Evolutionary conservation across 768 basidiomycete species (phyloP), one percentile per base, ranked within the genome.

Genomic region (Hygrocybe coccinea): DNA sequence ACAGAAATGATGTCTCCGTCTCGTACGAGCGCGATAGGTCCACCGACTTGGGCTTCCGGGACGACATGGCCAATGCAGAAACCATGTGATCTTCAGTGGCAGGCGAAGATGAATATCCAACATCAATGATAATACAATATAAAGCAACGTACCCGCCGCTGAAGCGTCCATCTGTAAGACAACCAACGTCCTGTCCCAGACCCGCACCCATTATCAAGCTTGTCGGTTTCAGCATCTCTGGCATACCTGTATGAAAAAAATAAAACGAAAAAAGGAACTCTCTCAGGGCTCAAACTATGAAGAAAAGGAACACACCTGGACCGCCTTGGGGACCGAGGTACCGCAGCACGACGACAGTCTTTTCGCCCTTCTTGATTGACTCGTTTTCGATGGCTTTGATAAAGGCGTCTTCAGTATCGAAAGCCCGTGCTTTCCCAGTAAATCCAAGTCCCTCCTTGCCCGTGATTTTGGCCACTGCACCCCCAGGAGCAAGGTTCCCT

Each of bases 291-390:
- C 36, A 53, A 56, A 22, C 35, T 24, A 19, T 17, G 14, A 5
- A 25, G 24, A 12, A 55, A 37, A n/a, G 39, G 12, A 15, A 47
- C 43, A 17, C 43, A 89, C 91, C 92, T 34, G 95, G 95, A 56
- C 95, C 97, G 59, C 95, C 95, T 75, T 92, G 89, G 25, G 95
- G 95, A 47, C 97, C 97, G 61, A 99, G 85, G 69, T 99, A 98
- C 47, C 97, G 81, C 67, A 99, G 76, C 54, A 99, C 89, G 54
- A 89, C 91, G 15, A 97, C 95, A 1, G 92, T 95, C 81, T 98
- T 99, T 74, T 97, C 94, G 6, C 93, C 94, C 71, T 88, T 85
- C 70, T 90, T 90, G 75, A 98, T 89, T 19, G 84, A 84, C 38
- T 89, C 91, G 55, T 73, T 81, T 70, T 97, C 92, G 39, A 98